These are phyloP conservation scores for Fraxinus ornus DNA, from an alignment of 305 asterid species.

Conservation along the genomic window DNA sequence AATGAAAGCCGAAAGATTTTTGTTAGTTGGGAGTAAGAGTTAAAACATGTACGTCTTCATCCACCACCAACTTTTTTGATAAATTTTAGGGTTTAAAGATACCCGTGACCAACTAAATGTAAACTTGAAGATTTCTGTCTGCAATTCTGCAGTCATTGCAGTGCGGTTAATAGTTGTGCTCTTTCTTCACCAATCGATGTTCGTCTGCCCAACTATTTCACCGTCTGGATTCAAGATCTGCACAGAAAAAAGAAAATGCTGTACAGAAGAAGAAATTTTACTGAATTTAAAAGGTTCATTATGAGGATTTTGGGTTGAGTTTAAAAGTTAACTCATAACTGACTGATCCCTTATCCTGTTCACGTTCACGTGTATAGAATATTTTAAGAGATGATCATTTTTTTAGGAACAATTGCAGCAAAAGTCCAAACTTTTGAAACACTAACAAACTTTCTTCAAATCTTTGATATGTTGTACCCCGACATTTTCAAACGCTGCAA, in stretches of 20 bases:
- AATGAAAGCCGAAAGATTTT: neutral
- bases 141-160: conserved; percentile 14
- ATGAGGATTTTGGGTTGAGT: neutral
- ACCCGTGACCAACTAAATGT: conserved; percentile 36
- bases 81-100: conserved; percentile 15
- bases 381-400: too few relatives aligned
- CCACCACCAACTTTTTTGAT: conserved; percentile 34
- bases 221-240: neutral
- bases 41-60: conserved; percentile 28
- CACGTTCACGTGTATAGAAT: too few relatives aligned
- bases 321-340: neutral
- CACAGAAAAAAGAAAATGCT: neutral
- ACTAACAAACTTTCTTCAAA: too few relatives aligned
- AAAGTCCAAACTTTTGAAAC: too few relatives aligned
- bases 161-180: neutral
- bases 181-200: neutral
- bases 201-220: neutral
- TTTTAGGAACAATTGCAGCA: too few relatives aligned
- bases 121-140: conserved; percentile 22
- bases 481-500: too few relatives aligned
- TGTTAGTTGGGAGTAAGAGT: conserved; percentile 39
- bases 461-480: too few relatives aligned
- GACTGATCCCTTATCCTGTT: too few relatives aligned
- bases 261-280: conserved; percentile 19
- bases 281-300: neutral